Percentiles rank a stretch among this genome's conserved stretches.
Conservation (phyloP, 2,329 filamentous ascomycete species). For the Xylariaceae sp. region DNA sequence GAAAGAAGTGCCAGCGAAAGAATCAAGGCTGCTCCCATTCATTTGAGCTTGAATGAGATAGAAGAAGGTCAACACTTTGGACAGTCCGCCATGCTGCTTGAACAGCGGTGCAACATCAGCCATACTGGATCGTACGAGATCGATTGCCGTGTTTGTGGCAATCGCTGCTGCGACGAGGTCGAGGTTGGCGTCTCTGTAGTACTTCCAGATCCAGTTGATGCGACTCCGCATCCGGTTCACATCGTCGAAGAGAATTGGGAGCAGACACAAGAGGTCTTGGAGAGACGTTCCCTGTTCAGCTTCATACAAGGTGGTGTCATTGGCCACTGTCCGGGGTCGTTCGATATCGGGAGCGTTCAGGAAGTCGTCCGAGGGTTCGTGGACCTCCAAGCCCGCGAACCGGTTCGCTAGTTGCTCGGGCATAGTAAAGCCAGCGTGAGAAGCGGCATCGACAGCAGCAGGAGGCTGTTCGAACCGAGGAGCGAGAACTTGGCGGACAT, state of each 20-base stretch:
- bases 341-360: slow-evolving; percentile 23
- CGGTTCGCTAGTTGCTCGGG: slow-evolving; percentile 18
- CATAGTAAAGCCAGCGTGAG: neutral
- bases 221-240: slow-evolving; percentile 19
- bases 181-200: slow-evolving; percentile 16
- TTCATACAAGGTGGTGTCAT: slow-evolving; percentile 22
- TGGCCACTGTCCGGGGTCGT: slow-evolving; percentile 7
- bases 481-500: too few relatives aligned
- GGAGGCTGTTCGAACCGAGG: too few relatives aligned
- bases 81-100: slow-evolving; percentile 13
- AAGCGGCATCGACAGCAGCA: neutral
- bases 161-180: slow-evolving; percentile 28
- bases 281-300: slow-evolving; percentile 18
- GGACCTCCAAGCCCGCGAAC: slow-evolving; percentile 27
- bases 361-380: slow-evolving; percentile 32
- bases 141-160: slow-evolving; percentile 29
- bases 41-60: slow-evolving; percentile 7
- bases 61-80: slow-evolving; percentile 12
- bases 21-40: slow-evolving; percentile 9
- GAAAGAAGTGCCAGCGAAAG: slow-evolving; percentile 1
- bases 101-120: slow-evolving; percentile 22
- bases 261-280: slow-evolving; percentile 22
- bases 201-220: slow-evolving; percentile 25
- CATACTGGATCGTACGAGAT: slow-evolving; percentile 25
- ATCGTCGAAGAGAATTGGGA: slow-evolving; percentile 22